Conservation (phyloP, 805 yeast species). For the Blastobotrys attinorum region DNA sequence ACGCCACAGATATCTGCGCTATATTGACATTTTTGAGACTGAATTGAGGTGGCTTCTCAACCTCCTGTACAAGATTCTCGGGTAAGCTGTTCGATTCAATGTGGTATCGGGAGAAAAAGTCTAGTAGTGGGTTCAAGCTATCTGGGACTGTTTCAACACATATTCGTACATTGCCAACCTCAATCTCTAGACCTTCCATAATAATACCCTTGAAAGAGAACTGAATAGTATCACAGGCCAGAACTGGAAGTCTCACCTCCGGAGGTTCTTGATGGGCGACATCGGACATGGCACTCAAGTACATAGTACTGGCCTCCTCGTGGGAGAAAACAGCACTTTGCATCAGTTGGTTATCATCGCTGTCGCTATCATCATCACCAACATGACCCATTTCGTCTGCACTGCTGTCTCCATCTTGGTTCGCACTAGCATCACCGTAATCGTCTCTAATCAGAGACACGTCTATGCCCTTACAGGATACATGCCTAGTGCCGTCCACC, state of each 20-base stretch:
- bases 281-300: conserved; percentile 73
- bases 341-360: conserved; percentile 16
- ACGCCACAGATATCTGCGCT: too few species aligned
- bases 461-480: conserved; percentile 1
- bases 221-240: conserved; percentile 4
- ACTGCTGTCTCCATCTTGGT: conserved; percentile 4
- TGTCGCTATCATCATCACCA: conserved; percentile 13
- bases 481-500: conserved; percentile 4
- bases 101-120: not conserved
- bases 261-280: conserved; percentile 27
- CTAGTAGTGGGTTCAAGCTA: not conserved
- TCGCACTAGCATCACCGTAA: conserved; percentile 5
- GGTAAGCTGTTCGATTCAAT: not conserved
- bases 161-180: conserved; percentile 4
- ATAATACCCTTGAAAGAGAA: conserved; percentile 22
- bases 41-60: not conserved
- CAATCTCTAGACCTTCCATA: conserved; percentile 21
- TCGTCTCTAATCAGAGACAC: conserved; percentile 1
- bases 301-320: conserved; percentile 61
- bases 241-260: conserved; percentile 1
- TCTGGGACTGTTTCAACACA: not conserved
- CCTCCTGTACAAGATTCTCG: not conserved
- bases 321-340: conserved; percentile 58
- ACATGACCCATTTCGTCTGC: conserved; percentile 16
- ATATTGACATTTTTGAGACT: too few species aligned